phyloP scores from a whole-genome alignment of 441 rosid genomes.

The Gossypium aridum region DNA sequence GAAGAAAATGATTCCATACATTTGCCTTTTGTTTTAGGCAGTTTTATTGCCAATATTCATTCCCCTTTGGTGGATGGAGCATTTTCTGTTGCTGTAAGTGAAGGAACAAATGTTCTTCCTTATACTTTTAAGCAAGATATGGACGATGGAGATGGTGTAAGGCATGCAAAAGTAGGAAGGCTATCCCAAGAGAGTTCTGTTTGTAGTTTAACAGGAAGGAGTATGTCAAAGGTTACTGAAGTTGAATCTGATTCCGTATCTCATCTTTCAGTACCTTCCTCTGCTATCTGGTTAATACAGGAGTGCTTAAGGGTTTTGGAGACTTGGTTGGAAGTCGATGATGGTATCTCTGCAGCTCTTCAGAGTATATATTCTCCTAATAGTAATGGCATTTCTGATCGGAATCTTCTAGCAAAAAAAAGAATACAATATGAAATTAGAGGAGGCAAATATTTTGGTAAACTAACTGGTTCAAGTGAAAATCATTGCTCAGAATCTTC shows the following conservation, averaged over 20 bases:
- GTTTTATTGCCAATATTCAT: conserved; percentile 64
- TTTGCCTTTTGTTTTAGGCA: conserved; percentile 61
- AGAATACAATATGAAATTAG: no score
- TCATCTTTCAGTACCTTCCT: conserved; percentile 44
- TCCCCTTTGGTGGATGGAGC: conserved; percentile 76
- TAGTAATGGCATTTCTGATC: conserved; percentile 31
- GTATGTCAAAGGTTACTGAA: conserved; percentile 36
- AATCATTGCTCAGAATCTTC: conserved; percentile 33
- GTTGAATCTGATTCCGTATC: conserved; percentile 25
- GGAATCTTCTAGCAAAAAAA: no score
- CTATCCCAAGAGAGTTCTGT: conserved; percentile 73
- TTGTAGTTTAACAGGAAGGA: conserved; percentile 49
- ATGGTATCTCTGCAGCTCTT: conserved; percentile 38
- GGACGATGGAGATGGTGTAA: conserved; percentile 49
- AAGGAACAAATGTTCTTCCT: conserved; percentile 30
- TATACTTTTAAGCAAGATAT: conserved; percentile 25
- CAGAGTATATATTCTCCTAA: conserved; percentile 28
- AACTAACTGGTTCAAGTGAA: conserved; percentile 46
- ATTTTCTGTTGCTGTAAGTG: conserved; percentile 28
- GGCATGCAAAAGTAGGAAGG: conserved; percentile 93
- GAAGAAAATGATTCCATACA: conserved; percentile 68
- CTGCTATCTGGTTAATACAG: conserved; percentile 53
- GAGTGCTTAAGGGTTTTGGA: conserved; percentile 82
- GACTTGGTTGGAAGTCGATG: conserved; percentile 59
- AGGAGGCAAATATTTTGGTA: conserved; percentile 55